A percentile compares a stretch with the other conserved stretches of the same genome.
Evolutionary conservation across 2,329 filamentous ascomycete species (phyloP).

Genomic region (Penicillium hesseltinei): DNA sequence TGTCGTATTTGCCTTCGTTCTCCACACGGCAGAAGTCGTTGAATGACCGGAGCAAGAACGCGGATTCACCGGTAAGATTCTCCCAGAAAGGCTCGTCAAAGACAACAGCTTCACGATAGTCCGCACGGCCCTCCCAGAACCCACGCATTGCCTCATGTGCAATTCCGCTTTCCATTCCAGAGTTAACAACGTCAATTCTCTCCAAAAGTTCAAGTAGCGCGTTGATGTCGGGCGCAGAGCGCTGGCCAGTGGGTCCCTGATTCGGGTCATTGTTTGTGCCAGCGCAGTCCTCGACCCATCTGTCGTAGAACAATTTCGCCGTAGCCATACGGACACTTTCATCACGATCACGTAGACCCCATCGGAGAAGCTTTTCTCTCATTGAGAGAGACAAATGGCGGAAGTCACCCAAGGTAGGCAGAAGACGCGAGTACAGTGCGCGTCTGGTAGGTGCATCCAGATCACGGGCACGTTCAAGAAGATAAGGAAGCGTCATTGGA

Average conservation of each 20-base stretch:
- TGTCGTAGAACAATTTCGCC: conserved; percentile 82
- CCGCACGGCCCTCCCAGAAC: conserved; percentile 88
- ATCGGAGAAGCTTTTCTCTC: conserved; percentile 90
- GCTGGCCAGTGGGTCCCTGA: conserved; percentile 48
- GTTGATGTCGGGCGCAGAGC: conserved; percentile 69
- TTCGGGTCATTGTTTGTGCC: conserved; percentile 61
- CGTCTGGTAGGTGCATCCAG: conserved; percentile 79
- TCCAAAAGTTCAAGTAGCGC: conserved; percentile 87
- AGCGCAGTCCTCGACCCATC: conserved; percentile 97
- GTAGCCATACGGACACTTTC: conserved; percentile 92
- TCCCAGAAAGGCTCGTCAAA: conserved; percentile 50
- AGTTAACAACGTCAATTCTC: conserved; percentile 88
- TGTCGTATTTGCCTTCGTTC: conserved; percentile 70
- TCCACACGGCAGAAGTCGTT: conserved; percentile 85
- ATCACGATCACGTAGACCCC: conserved; percentile 91
- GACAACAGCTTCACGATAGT: conserved; percentile 47
- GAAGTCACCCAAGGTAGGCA: conserved; percentile 91
- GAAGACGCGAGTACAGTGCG: conserved; percentile 79
- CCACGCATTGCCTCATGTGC: conserved; percentile 91
- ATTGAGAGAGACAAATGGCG: conserved; percentile 88
- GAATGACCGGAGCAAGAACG: conserved; percentile 87
- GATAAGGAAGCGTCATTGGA: conserved; percentile 75
- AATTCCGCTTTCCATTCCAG: conserved; percentile 83
- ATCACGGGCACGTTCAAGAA: conserved; percentile 88
- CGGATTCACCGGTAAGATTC: conserved; percentile 67